Conservation (phyloP, 257 asterid species). For the Rhazya stricta region DNA sequence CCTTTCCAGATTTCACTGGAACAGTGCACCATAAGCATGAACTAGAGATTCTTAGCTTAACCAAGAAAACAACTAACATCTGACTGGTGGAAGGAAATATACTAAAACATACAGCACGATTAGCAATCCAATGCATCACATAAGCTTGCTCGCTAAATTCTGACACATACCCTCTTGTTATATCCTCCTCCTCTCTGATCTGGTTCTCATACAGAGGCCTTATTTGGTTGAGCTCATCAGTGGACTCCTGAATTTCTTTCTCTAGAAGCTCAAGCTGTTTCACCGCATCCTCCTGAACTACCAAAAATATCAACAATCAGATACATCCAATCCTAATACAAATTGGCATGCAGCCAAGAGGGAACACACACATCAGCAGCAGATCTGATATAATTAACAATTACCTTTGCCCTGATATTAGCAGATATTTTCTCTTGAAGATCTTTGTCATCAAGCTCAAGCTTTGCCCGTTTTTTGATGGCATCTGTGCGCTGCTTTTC, state of each 20-base stretch:
- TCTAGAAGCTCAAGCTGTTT: constrained; percentile 73
- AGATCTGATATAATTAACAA: neutral
- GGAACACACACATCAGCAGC: neutral
- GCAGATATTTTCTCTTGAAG: constrained; percentile 71
- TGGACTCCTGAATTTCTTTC: constrained; percentile 67
- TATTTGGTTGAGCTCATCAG: constrained; percentile 52
- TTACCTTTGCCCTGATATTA: constrained; percentile 77
- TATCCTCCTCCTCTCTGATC: constrained; percentile 73
- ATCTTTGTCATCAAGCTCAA: constrained; percentile 89
- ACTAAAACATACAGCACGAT: neutral
- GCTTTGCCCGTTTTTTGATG: constrained; percentile 77
- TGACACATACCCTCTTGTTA: constrained; percentile 68
- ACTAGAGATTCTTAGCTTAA: neutral
- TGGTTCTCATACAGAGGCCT: constrained; percentile 57
- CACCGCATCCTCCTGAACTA: constrained; percentile 75
- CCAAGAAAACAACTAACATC: neutral
- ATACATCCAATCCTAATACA: neutral
- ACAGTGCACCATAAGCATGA: neutral
- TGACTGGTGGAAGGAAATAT: neutral
- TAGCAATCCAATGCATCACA: neutral
- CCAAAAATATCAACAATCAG: constrained; percentile 22
- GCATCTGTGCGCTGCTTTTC: constrained; percentile 87
- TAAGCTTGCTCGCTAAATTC: neutral
- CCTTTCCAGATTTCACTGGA: neutral
- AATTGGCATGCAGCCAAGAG: neutral